These are phyloP conservation scores for Extremus antarcticus DNA, from an alignment of 495 filamentous ascomycete species.

Conservation along the genomic window DNA sequence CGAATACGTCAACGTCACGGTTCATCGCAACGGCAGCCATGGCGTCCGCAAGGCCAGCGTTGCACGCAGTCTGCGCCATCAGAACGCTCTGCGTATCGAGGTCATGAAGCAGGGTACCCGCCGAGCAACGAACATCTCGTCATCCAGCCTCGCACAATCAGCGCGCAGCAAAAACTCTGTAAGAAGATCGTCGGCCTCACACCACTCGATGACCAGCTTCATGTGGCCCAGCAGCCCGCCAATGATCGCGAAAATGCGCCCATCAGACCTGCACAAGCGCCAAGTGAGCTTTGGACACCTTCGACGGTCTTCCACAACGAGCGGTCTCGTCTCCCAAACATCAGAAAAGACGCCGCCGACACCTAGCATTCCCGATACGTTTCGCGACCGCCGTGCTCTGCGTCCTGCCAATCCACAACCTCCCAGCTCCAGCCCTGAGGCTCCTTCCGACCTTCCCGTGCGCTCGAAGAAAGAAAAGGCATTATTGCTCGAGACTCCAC, in stretches of 20 bases:
- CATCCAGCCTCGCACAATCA: conserved; percentile 16
- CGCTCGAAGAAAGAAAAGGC: conserved; percentile 24
- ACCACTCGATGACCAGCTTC: conserved; percentile 43
- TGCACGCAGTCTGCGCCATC: conserved; percentile 23
- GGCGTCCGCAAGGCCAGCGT: conserved; percentile 14
- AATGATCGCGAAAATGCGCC: conserved; percentile 39
- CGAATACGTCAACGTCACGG: conserved; percentile 50
- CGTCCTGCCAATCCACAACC: conserved; percentile 4
- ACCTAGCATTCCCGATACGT: conserved; percentile 12
- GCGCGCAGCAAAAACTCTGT: conserved; percentile 17
- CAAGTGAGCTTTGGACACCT: conserved; percentile 70
- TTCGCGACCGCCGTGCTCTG: conserved; percentile 2
- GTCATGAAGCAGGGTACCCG: conserved; percentile 18
- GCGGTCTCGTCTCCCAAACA: conserved; percentile 12
- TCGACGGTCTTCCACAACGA: conserved; percentile 28
- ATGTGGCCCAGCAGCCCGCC: conserved; percentile 44
- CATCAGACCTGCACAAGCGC: conserved; percentile 54
- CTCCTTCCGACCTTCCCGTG: conserved; percentile 9
- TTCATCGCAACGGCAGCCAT: conserved; percentile 42
- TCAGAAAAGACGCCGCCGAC: conserved; percentile 17
- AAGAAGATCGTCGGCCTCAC: conserved; percentile 25
- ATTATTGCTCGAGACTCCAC: conserved; percentile 5
- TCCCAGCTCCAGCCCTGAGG: conserved; percentile 14
- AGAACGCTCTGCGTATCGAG: conserved; percentile 26
- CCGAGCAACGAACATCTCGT: conserved; percentile 12